These are phyloP conservation scores for Dryadomyces quercivorus DNA, from an alignment of 2,329 filamentous ascomycete genomes.

Conservation along the genomic window DNA sequence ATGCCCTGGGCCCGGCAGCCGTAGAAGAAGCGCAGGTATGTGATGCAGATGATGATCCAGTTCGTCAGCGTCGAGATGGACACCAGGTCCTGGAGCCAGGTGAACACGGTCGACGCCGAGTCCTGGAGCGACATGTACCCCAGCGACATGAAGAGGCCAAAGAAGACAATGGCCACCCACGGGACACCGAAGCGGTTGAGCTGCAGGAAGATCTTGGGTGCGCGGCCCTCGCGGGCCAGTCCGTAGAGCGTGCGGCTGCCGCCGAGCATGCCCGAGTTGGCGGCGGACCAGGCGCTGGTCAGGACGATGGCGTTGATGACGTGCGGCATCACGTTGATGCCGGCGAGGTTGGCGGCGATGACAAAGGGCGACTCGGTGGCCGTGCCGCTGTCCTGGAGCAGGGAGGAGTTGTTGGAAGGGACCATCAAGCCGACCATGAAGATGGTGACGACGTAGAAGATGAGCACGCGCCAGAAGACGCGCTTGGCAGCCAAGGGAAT, in stretches of 20 bases:
- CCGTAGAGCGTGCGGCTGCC: conserved; percentile 48
- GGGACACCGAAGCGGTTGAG: conserved; percentile 40
- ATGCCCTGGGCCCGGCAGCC: conserved; percentile 53
- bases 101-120: conserved; percentile 15
- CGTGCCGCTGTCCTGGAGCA: conserved; percentile 21
- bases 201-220: conserved; percentile 42
- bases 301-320: conserved; percentile 68
- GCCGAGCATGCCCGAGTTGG: conserved; percentile 50
- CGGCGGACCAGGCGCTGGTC: conserved; percentile 57
- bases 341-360: conserved; percentile 57
- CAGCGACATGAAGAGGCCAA: conserved; percentile 33
- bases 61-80: conserved; percentile 56
- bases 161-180: conserved; percentile 41
- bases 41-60: conserved; percentile 23
- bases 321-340: conserved; percentile 53
- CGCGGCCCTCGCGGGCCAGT: conserved; percentile 44
- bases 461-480: conserved; percentile 19
- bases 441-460: conserved; percentile 20
- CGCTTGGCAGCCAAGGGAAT: conserved; percentile 12
- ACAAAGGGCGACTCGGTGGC: conserved; percentile 48
- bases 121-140: conserved; percentile 35
- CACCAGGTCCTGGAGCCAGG: conserved; percentile 32
- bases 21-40: conserved; percentile 54
- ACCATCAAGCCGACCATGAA: conserved; percentile 17
- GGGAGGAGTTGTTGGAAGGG: conserved; percentile 17